A percentile compares a stretch with the other conserved stretches of the same genome.
These are phyloP conservation scores for Pseudonitzschia multiseries DNA, from an alignment of 108 stramenopile genomes.

Conservation along the genomic window DNA sequence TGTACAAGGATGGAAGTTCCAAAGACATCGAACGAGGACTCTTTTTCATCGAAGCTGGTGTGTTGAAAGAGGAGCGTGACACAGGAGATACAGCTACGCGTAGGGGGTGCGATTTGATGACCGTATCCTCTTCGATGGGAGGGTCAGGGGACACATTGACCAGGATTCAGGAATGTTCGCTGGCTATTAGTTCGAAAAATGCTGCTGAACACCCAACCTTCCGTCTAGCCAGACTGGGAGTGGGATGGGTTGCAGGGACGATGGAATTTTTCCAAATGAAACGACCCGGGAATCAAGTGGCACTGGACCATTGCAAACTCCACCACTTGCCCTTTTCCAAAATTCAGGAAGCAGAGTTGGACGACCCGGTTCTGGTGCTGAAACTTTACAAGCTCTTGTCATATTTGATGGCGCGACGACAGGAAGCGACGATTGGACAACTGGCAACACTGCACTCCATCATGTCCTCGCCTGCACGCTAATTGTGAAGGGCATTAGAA, in stretches of 20 bases:
- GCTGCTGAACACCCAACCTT: slow-evolving; percentile 44
- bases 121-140: background rate
- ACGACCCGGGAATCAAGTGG: slow-evolving; percentile 28
- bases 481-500: background rate
- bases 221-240: slow-evolving; percentile 68
- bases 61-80: slow-evolving; percentile 36
- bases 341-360: slow-evolving; percentile 52
- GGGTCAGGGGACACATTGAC: background rate
- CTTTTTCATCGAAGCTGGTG: slow-evolving; percentile 68
- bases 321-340: slow-evolving; percentile 56
- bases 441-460: slow-evolving; percentile 68
- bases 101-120: too few species aligned
- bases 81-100: slow-evolving; percentile 11
- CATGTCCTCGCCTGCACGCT: slow-evolving; percentile 64
- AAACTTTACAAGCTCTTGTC: slow-evolving; percentile 64
- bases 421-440: slow-evolving; percentile 76
- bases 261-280: slow-evolving; percentile 31
- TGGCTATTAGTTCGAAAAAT: background rate
- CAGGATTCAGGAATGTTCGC: slow-evolving; percentile 5
- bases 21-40: slow-evolving; percentile 42
- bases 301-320: slow-evolving; percentile 54
- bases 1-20: slow-evolving; percentile 37
- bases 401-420: slow-evolving; percentile 57
- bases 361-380: slow-evolving; percentile 51
- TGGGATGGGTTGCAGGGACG: slow-evolving; percentile 60